Percentiles rank a stretch among this genome's conserved stretches.
Evolutionary conservation across 805 yeast species (phyloP).

Genomic region (Huiozyma naganishii): DNA sequence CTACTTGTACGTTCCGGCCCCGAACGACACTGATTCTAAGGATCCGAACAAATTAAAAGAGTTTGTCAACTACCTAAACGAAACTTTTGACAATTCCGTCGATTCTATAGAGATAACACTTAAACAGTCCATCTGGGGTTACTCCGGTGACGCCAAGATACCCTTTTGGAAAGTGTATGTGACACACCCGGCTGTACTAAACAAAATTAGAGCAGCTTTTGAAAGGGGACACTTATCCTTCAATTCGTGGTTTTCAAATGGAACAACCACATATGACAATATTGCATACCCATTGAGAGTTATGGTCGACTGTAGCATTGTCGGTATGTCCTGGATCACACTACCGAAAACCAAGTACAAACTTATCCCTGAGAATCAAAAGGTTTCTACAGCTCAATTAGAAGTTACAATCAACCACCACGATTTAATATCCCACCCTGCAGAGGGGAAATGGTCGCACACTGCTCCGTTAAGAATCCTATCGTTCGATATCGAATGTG

Average conservation of each 20-base stretch:
- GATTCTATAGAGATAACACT: constrained; percentile 50
- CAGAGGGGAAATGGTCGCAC: constrained; percentile 89
- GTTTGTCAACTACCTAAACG: constrained; percentile 37
- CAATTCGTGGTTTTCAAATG: constrained; percentile 50
- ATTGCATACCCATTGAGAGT: constrained; percentile 74
- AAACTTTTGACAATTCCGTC: constrained; percentile 43
- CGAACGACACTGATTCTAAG: constrained; percentile 41
- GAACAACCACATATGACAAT: constrained; percentile 76
- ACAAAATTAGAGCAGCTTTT: constrained; percentile 64
- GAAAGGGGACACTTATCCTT: constrained; percentile 70
- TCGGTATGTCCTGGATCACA: constrained; percentile 97
- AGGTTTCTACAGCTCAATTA: constrained; percentile 71
- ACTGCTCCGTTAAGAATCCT: constrained; percentile 89
- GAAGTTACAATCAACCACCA: constrained; percentile 64
- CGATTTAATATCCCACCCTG: constrained; percentile 65
- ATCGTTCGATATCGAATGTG: constrained; percentile 96
- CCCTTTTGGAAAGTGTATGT: constrained; percentile 72
- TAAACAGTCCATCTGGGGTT: constrained; percentile 93
- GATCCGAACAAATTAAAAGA: constrained; percentile 26
- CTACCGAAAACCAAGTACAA: constrained; percentile 65
- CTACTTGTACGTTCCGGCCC: constrained; percentile 87
- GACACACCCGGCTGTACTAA: constrained; percentile 53
- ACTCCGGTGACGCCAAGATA: constrained; percentile 60
- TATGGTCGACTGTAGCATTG: constrained; percentile 86
- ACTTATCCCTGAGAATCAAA: constrained; percentile 30